Evolutionary conservation across 225 moss, liverwort and hornwort genomes (phyloP).

Genomic region (Pseudisothecium myosuroides): DNA sequence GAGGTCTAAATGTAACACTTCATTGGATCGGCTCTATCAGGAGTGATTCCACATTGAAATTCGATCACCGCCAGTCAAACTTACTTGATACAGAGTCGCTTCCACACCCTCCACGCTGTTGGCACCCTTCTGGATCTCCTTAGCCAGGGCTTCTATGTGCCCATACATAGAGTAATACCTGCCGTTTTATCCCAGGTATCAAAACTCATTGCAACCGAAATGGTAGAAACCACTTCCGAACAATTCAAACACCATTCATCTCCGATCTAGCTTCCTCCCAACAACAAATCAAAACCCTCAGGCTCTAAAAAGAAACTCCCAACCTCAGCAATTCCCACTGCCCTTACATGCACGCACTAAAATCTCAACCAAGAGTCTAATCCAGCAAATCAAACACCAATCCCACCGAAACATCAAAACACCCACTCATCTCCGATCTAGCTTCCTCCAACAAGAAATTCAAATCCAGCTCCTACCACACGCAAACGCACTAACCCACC

Average conservation of each 20-base stretch:
- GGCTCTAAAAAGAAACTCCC: neutral
- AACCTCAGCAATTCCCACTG: neutral
- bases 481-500: neutral
- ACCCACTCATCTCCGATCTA: neutral
- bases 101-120: constrained; percentile 39
- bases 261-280: neutral
- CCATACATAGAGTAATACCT: constrained; percentile 60
- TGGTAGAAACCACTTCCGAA: neutral
- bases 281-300: neutral
- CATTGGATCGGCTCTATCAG: neutral
- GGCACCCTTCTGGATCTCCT: constrained; percentile 40
- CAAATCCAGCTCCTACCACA: neutral
- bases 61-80: neutral
- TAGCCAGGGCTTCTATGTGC: constrained; percentile 29
- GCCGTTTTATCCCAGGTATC: neutral
- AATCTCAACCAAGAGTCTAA: neutral
- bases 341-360: neutral
- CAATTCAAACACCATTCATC: neutral
- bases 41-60: neutral
- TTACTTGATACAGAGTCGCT: constrained; percentile 39
- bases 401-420: neutral
- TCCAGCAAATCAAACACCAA: neutral
- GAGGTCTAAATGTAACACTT: neutral
- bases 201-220: neutral
- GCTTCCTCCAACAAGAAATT: neutral